A percentile compares a stretch with the other conserved stretches of the same genome.
Evolutionary conservation across 352 stramenopile genomes (phyloP).

Genomic region (Pythium guiyangense): DNA sequence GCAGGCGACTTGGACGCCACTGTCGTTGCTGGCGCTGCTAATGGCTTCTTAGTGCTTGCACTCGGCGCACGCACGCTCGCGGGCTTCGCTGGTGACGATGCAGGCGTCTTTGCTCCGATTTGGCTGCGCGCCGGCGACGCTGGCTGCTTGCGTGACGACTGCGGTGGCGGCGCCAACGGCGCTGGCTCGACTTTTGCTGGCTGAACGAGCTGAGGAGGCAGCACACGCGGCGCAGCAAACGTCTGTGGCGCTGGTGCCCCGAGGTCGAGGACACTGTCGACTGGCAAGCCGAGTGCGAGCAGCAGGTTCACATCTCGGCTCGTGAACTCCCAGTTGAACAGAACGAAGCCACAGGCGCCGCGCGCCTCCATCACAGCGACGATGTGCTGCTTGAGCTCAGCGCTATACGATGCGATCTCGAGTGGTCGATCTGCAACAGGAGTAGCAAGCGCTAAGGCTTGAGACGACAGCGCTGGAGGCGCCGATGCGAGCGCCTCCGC

Average conservation of each 20-base stretch:
- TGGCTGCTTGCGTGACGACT: not conserved
- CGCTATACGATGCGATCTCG: constrained; percentile 20
- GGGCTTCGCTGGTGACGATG: constrained; percentile 6
- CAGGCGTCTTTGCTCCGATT: constrained; percentile 1
- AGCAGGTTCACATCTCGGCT: constrained; percentile 35
- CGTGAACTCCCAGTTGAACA: constrained; percentile 59
- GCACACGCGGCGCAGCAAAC: not conserved
- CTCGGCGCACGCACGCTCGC: not conserved
- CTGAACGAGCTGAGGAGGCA: not conserved
- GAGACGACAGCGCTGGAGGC: not conserved
- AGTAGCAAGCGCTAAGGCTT: too few relatives aligned
- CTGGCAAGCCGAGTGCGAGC: constrained; percentile 32
- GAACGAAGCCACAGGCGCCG: constrained; percentile 32
- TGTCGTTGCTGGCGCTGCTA: too few relatives aligned
- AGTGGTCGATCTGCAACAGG: not conserved
- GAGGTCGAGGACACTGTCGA: constrained; percentile 61
- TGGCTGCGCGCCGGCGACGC: not conserved
- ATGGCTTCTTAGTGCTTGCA: not conserved
- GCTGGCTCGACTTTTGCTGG: not conserved
- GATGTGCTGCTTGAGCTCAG: constrained; percentile 13
- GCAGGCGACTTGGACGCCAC: not conserved
- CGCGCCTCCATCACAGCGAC: constrained; percentile 10
- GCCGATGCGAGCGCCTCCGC: not conserved
- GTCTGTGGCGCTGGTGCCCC: constrained; percentile 16
- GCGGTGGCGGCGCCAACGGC: not conserved